Percentiles rank a stretch among this genome's conserved stretches.
Evolutionary conservation across 2,329 filamentous ascomycete genomes (phyloP).

Genomic region (Talaromyces sp.): DNA sequence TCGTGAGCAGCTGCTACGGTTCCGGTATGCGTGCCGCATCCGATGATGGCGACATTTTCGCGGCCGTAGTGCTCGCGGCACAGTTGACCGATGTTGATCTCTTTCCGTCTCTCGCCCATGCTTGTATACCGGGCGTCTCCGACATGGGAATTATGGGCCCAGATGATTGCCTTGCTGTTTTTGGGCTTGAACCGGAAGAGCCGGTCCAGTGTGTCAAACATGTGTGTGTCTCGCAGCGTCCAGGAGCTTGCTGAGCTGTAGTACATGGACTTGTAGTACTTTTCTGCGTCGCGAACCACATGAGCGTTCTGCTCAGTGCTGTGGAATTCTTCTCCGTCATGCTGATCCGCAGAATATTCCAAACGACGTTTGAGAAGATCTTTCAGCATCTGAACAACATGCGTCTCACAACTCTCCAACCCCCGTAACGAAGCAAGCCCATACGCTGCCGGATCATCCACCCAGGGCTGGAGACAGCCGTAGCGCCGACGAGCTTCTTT

Average conservation of each 20-base stretch:
- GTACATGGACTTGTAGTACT: slow-evolving; percentile 50
- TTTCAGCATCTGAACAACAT: slow-evolving; percentile 41
- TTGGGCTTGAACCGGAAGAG: slow-evolving; percentile 36
- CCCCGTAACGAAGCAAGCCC: slow-evolving; percentile 38
- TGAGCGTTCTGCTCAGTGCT: slow-evolving; percentile 48
- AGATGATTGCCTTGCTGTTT: slow-evolving; percentile 44
- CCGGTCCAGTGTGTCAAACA: slow-evolving; percentile 45
- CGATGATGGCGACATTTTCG: slow-evolving; percentile 38
- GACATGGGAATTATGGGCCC: slow-evolving; percentile 50
- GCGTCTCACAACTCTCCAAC: slow-evolving; percentile 42
- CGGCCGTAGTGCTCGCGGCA: slow-evolving; percentile 41
- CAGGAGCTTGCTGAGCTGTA: slow-evolving; percentile 44
- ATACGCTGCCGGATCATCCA: slow-evolving; percentile 45
- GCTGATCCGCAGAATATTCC: slow-evolving; percentile 29
- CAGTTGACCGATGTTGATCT: slow-evolving; percentile 51
- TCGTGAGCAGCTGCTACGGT: slow-evolving; percentile 48
- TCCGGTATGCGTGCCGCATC: slow-evolving; percentile 46
- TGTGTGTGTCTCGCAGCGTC: slow-evolving; percentile 48
- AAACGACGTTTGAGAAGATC: slow-evolving; percentile 40
- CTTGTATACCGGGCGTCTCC: slow-evolving; percentile 50
- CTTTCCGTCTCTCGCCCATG: slow-evolving; percentile 40
- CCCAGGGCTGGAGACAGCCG: slow-evolving; percentile 43
- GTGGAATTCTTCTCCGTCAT: slow-evolving; percentile 44
- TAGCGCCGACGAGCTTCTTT: slow-evolving; percentile 42
- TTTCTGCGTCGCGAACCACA: slow-evolving; percentile 44